phyloP scores from a whole-genome alignment of 2,329 filamentous ascomycete genomes.

The Herpotrichia juniperi region DNA sequence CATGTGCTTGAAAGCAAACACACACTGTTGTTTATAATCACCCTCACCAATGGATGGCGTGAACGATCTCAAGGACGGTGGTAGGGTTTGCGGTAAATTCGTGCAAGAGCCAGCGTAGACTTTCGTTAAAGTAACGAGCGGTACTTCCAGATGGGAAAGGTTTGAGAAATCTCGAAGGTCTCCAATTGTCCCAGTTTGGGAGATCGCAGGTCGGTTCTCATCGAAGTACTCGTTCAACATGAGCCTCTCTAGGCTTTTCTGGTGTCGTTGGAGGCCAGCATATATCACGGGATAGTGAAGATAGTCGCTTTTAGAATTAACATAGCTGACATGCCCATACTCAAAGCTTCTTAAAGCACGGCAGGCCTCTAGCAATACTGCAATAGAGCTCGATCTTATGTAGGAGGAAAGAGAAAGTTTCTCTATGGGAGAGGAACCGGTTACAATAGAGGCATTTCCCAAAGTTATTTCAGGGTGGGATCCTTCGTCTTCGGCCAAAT shows the following conservation, averaged over 20 bases:
- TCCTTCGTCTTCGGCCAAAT: conserved; percentile 9
- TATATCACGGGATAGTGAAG: conserved; percentile 8
- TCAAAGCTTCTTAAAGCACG: background rate
- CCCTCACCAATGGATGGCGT: conserved; percentile 7
- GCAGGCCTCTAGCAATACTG: conserved; percentile 2
- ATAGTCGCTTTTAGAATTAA: background rate
- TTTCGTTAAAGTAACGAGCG: conserved; percentile 15
- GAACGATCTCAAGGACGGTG: conserved; percentile 14
- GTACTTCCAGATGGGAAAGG: conserved; percentile 18
- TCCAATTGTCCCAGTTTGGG: background rate
- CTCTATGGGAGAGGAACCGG: background rate
- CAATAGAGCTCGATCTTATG: background rate
- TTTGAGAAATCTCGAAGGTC: background rate
- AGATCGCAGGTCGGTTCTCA: background rate
- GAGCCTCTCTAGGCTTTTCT: conserved; percentile 17
- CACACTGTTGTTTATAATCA: conserved; percentile 6
- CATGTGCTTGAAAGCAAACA: conserved; percentile 22
- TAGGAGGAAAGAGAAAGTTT: background rate
- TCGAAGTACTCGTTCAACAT: conserved; percentile 14
- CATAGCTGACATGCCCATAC: background rate
- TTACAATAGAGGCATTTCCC: background rate
- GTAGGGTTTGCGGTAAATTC: conserved; percentile 18
- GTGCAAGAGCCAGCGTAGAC: conserved; percentile 4
- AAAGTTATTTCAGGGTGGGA: background rate
- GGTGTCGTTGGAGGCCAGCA: conserved; percentile 17